phyloP scores from a whole-genome alignment of 345 rosid species.

The Eutrema heterophyllum region DNA sequence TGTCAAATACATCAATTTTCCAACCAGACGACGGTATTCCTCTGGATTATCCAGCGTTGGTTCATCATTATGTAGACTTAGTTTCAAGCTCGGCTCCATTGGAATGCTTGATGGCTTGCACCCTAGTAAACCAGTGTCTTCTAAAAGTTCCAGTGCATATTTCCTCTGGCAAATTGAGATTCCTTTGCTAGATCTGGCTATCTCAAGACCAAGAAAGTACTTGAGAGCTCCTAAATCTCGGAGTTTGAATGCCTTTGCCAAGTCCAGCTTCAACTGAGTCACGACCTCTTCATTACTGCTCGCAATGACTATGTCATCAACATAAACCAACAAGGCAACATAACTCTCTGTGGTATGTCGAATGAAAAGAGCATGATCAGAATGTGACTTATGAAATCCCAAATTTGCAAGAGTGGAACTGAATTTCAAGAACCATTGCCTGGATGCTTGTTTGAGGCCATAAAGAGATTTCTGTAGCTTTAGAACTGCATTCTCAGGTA shows the following conservation, averaged over 20 bases:
- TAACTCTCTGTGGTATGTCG: rapidly evolving
- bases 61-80: neutral
- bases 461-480: neutral
- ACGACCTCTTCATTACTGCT: neutral
- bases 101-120: neutral
- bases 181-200: neutral
- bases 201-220: neutral
- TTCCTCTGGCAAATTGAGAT: neutral
- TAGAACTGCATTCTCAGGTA: neutral
- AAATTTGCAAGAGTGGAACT: neutral
- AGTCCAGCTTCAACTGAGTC: neutral
- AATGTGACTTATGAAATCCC: neutral
- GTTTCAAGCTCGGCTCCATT: neutral
- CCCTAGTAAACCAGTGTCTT: neutral
- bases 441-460: neutral
- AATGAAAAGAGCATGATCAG: neutral
- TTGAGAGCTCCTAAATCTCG: neutral
- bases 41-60: neutral
- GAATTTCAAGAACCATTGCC: neutral
- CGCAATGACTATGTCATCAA: neutral
- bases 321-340: neutral
- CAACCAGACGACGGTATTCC: neutral
- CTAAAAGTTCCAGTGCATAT: neutral
- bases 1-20: neutral
- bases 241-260: neutral